Evolutionary conservation across 306 rosid species (phyloP), one percentile per base, ranked within the genome.

Genomic region (Carpinus viminea): DNA sequence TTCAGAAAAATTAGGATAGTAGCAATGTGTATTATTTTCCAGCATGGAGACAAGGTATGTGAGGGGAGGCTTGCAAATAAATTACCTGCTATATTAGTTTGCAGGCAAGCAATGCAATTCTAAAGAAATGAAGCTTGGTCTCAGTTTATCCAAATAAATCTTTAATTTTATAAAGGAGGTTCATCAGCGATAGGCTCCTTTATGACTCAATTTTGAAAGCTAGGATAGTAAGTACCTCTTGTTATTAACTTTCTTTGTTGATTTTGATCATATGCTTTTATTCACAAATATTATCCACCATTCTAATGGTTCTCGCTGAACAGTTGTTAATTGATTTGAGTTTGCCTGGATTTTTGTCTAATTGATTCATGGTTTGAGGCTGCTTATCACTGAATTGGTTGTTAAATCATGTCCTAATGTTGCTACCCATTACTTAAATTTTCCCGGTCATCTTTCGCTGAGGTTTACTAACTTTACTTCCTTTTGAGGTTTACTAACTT

Each of bases 291-390:
- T 38, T 38, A 38, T 38, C 43, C 5, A 6, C 43, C 43, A 38
- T 38, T 38, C 38, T 34, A 34, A 34, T 34, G 38, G 5, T 38
- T 31, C 34, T 31, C 34, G 43, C 43, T 38, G 6, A 38, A 38
- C 43, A 38, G 43, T 47, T 47, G 10, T 68, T 11, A 54, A 57
- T 31, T 62, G n/a, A 56, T 26, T 56, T 21, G 64, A 64, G 18
- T 26, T 70, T 47, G 2, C 31, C 48, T 45, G 34, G 41, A 3
- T 12, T 21, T 45, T 70, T 73, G 6, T 38, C 4, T 38, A 26
- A 70, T 53, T 76, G 55, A 20, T 70, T 76, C 31, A 9, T 74
- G 54, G 75, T 77, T 28, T 12, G 8, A 4, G 41, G 66, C 66
- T 60, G 38, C 38, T 60, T 60, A 60, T 61, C 21, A 61, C 43